Conservation (phyloP, 345 rosid genomes). For the Citrus unshiu region DNA sequence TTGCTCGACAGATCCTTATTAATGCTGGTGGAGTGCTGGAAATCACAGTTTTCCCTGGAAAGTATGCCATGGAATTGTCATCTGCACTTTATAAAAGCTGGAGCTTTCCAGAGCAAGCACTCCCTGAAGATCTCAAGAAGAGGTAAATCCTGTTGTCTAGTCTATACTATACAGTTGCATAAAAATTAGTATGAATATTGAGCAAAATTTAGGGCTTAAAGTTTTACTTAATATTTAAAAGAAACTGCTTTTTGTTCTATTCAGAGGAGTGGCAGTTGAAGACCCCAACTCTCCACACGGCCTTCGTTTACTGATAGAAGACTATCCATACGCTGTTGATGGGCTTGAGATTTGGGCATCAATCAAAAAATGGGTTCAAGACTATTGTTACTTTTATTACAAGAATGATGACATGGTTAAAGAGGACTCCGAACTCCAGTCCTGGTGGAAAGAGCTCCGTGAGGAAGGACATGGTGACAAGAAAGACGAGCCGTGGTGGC, state of each 20-base stretch:
- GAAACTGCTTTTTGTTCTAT: constrained; percentile 2
- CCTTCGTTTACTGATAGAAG: constrained; percentile 49
- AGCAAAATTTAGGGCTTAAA: neutral
- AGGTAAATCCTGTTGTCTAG: constrained; percentile 33
- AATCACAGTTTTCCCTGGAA: constrained; percentile 53
- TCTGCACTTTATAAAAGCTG: constrained; percentile 49
- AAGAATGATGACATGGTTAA: constrained; percentile 40
- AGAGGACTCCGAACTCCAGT: constrained; percentile 54
- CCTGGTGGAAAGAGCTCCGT: constrained; percentile 68
- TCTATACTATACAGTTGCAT: neutral
- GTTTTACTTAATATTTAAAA: neutral
- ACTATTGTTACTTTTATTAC: constrained; percentile 55
- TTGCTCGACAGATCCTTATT: constrained; percentile 52
- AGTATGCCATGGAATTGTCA: constrained; percentile 66
- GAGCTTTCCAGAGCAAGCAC: constrained; percentile 63
- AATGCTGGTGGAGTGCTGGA: constrained; percentile 65
- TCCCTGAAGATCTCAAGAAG: constrained; percentile 71
- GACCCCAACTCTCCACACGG: constrained; percentile 57
- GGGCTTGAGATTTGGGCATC: constrained; percentile 78
- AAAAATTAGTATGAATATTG: neutral
- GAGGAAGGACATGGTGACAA: constrained; percentile 77
- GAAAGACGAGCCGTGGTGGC: constrained; percentile 73
- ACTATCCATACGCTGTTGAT: constrained; percentile 76
- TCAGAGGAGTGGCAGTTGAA: constrained; percentile 68
- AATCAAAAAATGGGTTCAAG: constrained; percentile 59